phyloP scores from a whole-genome alignment of 2,329 filamentous ascomycete species.

The Cylindrodendrum hubeiense region DNA sequence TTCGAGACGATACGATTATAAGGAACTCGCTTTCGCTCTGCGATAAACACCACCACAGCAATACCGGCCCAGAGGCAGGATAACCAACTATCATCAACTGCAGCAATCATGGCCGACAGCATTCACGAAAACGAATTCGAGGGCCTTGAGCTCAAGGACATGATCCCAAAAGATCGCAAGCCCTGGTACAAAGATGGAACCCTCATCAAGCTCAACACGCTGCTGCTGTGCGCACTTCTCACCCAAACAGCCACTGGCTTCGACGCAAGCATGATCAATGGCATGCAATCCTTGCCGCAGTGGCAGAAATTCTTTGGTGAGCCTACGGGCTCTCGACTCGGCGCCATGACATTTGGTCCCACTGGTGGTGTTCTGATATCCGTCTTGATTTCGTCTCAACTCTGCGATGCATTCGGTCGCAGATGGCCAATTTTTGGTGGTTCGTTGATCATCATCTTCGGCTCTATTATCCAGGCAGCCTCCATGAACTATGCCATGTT shows the following conservation, averaged over 20 bases:
- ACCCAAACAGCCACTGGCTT: constrained; percentile 50
- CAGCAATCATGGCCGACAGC: constrained; percentile 5
- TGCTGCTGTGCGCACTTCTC: constrained; percentile 48
- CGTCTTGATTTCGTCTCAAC: constrained; percentile 41
- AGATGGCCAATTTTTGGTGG: constrained; percentile 44
- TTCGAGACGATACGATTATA: not conserved
- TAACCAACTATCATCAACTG: not conserved
- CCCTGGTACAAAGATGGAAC: constrained; percentile 39
- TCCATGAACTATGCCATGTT: constrained; percentile 51
- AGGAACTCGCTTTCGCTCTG: not conserved
- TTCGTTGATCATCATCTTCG: constrained; percentile 45
- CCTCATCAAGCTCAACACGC: constrained; percentile 47
- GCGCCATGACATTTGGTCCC: constrained; percentile 45
- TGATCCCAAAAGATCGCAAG: constrained; percentile 37
- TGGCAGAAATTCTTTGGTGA: constrained; percentile 47
- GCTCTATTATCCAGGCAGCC: constrained; percentile 43
- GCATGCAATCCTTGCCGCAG: constrained; percentile 48
- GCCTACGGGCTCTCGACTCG: constrained; percentile 45
- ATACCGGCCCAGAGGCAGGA: not conserved
- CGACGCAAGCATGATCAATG: constrained; percentile 50
- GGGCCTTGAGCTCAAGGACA: constrained; percentile 40
- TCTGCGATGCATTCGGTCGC: constrained; percentile 45
- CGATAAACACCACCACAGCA: not conserved
- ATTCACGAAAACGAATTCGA: constrained; percentile 35
- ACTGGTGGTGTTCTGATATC: constrained; percentile 42